Conservation (phyloP, 345 rosid species). For the Melaleuca alternifolia region DNA sequence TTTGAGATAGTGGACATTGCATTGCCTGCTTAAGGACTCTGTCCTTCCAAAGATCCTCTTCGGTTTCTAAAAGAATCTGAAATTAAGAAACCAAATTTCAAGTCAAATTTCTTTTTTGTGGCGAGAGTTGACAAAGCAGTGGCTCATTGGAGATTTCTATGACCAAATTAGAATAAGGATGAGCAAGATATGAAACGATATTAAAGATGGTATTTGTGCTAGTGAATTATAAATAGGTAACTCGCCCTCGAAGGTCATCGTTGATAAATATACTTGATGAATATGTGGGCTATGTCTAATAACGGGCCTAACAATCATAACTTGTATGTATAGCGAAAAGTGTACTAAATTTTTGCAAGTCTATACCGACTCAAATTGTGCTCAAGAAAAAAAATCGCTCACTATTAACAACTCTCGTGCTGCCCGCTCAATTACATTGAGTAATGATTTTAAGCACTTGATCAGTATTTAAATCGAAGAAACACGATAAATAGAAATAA, state of each 20-base stretch:
- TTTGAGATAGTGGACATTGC: not conserved
- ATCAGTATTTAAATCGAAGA: not conserved
- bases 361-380: too few relatives aligned
- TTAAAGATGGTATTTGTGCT: not conserved
- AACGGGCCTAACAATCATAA: not conserved
- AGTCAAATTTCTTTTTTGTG: not conserved
- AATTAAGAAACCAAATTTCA: not conserved
- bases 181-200: not conserved
- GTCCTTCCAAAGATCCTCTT: not conserved
- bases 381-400: too few relatives aligned
- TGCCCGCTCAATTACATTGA: not conserved
- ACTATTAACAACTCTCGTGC: not conserved
- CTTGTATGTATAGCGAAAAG: not conserved
- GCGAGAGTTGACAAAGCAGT: not conserved
- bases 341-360: not conserved
- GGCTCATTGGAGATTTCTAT: not conserved
- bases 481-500: fast-evolving
- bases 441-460: not conserved
- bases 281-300: not conserved
- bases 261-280: not conserved
- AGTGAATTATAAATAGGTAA: not conserved
- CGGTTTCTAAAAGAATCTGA: not conserved
- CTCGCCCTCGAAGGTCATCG: not conserved
- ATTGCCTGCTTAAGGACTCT: not conserved
- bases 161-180: not conserved